Evolutionary conservation across 1,139 yeast species (phyloP).

Genomic region (Suhomyces guaymorum): DNA sequence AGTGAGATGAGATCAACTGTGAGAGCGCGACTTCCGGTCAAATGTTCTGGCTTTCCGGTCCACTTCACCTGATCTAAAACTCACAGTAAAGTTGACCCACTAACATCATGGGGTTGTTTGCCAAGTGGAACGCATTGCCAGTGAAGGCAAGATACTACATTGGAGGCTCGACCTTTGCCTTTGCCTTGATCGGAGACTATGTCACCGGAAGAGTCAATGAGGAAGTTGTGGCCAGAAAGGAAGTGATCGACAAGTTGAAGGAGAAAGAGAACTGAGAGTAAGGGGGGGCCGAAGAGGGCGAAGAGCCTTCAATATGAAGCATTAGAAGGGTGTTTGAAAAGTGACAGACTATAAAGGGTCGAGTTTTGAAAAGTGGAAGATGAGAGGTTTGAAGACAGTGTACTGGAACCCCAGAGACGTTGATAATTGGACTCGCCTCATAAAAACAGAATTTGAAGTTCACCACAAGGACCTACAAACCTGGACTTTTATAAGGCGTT

Average conservation of each 20-base stretch:
- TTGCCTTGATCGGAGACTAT: conserved; percentile 55
- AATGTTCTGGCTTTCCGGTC: background rate
- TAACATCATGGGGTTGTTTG: conserved; percentile 35
- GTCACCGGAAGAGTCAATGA: conserved; percentile 49
- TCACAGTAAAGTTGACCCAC: background rate
- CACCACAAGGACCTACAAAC: too few relatives aligned
- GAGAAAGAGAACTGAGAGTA: background rate
- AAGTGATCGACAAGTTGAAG: conserved; percentile 17
- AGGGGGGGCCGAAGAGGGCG: background rate
- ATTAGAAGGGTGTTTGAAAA: too few relatives aligned
- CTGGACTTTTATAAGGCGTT: too few relatives aligned
- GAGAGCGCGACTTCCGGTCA: background rate
- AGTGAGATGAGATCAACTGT: background rate
- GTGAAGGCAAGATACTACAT: conserved; percentile 52
- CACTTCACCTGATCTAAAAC: background rate
- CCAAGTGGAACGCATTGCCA: conserved; percentile 54
- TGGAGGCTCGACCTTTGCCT: conserved; percentile 53
- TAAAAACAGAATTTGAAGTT: too few relatives aligned
- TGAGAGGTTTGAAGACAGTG: too few relatives aligned
- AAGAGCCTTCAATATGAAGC: background rate
- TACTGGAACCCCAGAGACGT: too few relatives aligned
- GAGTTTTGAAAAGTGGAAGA: too few relatives aligned
- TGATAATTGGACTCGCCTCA: too few relatives aligned
- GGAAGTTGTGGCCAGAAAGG: conserved; percentile 41
- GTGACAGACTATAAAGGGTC: too few relatives aligned